Percentiles rank a stretch among this genome's conserved stretches.
Evolutionary conservation across 345 rosid genomes (phyloP).

Genomic region (Streptanthus diversifolius): DNA sequence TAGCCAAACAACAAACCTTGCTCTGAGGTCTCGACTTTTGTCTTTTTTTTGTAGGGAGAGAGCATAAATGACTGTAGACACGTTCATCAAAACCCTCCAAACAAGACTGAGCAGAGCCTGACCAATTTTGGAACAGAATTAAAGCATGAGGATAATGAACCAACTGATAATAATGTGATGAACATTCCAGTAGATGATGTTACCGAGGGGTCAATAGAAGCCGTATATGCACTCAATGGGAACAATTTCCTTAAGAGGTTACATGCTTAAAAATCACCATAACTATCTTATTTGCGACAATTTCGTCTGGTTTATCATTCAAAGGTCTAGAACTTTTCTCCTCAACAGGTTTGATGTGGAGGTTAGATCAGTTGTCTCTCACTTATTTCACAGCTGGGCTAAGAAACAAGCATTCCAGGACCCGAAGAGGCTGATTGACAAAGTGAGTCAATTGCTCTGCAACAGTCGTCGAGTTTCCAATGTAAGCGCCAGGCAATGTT

Average conservation of each 20-base stretch:
- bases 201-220: conserved; percentile 40
- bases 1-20: background rate
- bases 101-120: conserved; percentile 28
- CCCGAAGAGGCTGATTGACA: conserved; percentile 78
- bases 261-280: conserved; percentile 12
- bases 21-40: background rate
- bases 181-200: conserved; percentile 36
- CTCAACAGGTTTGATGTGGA: conserved; percentile 67
- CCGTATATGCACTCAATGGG: conserved; percentile 43
- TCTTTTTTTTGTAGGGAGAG: conserved; percentile 48
- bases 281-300: conserved; percentile 1
- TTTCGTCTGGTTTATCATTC: conserved; percentile 1
- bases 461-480: background rate
- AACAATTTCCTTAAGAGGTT: conserved; percentile 74
- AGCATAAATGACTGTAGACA: conserved; percentile 37
- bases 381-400: conserved; percentile 92
- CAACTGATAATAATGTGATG: conserved; percentile 33
- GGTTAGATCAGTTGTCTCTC: conserved; percentile 78
- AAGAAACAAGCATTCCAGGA: conserved; percentile 85
- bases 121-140: conserved; percentile 15
- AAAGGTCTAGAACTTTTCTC: background rate
- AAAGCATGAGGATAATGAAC: conserved; percentile 32
- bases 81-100: conserved; percentile 38
- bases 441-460: conserved; percentile 41
- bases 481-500: conserved; percentile 12